Conservation (phyloP, 176 grass and related monocot species). For the Phyllostachys edulis region DNA sequence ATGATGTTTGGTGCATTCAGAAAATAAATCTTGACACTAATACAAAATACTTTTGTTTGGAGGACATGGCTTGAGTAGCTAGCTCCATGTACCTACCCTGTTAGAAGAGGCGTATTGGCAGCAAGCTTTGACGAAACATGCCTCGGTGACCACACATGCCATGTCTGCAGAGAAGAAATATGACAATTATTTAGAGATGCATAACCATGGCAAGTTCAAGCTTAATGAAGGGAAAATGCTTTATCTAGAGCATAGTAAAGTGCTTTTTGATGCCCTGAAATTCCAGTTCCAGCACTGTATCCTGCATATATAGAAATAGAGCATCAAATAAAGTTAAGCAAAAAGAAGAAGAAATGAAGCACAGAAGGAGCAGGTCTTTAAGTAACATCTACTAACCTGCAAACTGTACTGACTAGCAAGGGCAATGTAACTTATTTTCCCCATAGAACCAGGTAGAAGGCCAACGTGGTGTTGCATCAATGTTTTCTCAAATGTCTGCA, state of each 20-base stretch:
- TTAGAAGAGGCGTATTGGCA: constrained; percentile 83
- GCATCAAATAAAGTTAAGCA: not conserved
- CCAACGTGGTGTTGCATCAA: no score
- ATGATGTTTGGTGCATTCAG: not conserved
- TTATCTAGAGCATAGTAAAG: constrained; percentile 75
- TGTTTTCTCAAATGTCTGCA: no score
- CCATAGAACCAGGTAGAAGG: no score
- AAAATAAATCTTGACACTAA: constrained; percentile 17
- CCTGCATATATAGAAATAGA: constrained; percentile 39
- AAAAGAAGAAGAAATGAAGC: constrained; percentile 1
- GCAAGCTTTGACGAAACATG: constrained; percentile 86
- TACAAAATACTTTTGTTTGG: not conserved
- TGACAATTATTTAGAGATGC: constrained; percentile 12
- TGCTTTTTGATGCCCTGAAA: constrained; percentile 85
- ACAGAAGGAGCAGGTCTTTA: not conserved
- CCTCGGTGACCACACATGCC: constrained; percentile 80
- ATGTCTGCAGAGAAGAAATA: constrained; percentile 48
- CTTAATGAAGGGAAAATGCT: constrained; percentile 16
- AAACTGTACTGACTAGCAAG: no score
- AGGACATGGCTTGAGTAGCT: not conserved
- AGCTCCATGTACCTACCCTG: constrained; percentile 58
- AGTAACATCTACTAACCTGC: no score
- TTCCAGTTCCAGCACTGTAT: constrained; percentile 76
- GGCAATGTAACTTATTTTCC: no score
- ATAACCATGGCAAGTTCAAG: constrained; percentile 23